Conservation (phyloP, 768 basidiomycete genomes). For the Boletus reticulatus region DNA sequence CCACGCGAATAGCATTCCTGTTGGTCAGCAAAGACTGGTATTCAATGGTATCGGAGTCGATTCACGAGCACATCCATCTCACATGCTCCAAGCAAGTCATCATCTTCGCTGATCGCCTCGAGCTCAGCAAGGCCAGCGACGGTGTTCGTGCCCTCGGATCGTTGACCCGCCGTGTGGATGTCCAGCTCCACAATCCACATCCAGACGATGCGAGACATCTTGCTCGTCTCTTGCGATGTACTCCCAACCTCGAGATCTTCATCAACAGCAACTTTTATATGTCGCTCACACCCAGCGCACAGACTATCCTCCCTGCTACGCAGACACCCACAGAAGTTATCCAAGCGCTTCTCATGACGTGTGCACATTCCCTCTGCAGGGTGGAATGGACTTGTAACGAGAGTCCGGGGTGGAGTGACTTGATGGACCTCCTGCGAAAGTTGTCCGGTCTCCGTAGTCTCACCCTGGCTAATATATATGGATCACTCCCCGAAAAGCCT, state of each 20-base stretch:
- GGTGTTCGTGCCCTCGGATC: constrained; percentile 35
- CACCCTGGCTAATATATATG: constrained; percentile 40
- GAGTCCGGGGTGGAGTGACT: constrained; percentile 39
- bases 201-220: constrained; percentile 20
- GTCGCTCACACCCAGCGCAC: constrained; percentile 19
- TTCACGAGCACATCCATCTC: constrained; percentile 41
- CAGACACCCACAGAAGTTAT: constrained; percentile 35
- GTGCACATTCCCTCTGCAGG: constrained; percentile 37
- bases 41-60: constrained; percentile 35
- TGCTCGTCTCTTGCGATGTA: constrained; percentile 38
- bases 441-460: constrained; percentile 39
- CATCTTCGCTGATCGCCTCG: constrained; percentile 34
- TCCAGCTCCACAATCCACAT: constrained; percentile 36
- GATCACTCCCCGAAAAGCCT: constrained; percentile 25
- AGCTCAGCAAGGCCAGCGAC: constrained; percentile 21
- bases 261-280: constrained; percentile 37
- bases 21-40: constrained; percentile 41
- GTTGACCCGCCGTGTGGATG: constrained; percentile 41
- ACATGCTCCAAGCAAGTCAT: constrained; percentile 35
- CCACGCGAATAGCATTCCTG: constrained; percentile 31
- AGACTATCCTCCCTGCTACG: constrained; percentile 18
- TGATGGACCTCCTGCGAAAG: constrained; percentile 35
- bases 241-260: constrained; percentile 45
- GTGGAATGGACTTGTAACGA: constrained; percentile 48
- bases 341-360: constrained; percentile 31